Evolutionary conservation across 2,329 filamentous ascomycete genomes (phyloP).

Genomic region (Reticulascus tulasneorum): DNA sequence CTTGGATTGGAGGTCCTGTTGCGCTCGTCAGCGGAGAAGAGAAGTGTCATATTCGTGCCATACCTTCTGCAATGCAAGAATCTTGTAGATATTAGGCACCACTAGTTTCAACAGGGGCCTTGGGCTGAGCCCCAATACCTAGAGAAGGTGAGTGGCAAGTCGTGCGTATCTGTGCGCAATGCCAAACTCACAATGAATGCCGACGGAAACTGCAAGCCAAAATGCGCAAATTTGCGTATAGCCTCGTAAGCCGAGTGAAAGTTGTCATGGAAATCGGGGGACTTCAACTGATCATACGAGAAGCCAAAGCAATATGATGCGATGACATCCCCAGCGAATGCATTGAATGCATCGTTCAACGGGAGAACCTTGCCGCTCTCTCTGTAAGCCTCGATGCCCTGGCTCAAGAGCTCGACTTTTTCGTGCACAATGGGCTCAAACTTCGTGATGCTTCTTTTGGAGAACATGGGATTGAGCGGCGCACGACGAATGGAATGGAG

Average conservation of each 20-base stretch:
- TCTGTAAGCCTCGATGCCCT: too few species aligned
- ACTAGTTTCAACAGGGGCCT: too few species aligned
- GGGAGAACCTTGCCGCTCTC: slow-evolving; percentile 11
- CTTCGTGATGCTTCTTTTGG: slow-evolving; percentile 6
- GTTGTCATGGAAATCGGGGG: slow-evolving; percentile 20
- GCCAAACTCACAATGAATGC: too few species aligned
- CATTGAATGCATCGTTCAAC: slow-evolving; percentile 21
- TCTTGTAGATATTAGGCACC: too few species aligned
- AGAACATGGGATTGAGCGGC: slow-evolving; percentile 30
- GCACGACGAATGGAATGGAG: slow-evolving; percentile 27
- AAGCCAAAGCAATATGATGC: slow-evolving; percentile 32
- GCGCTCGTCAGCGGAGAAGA: too few species aligned
- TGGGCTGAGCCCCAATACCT: too few species aligned
- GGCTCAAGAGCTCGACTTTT: background rate
- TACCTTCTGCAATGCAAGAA: too few species aligned
- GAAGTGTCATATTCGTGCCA: too few species aligned
- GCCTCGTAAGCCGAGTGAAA: slow-evolving; percentile 20
- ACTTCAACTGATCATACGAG: slow-evolving; percentile 24
- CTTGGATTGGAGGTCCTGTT: too few species aligned
- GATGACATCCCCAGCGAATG: slow-evolving; percentile 30
- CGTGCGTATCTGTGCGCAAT: too few species aligned
- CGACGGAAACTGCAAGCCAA: slow-evolving; percentile 24
- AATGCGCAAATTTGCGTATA: slow-evolving; percentile 19
- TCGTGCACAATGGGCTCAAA: slow-evolving; percentile 1
- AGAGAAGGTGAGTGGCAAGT: too few species aligned